Evolutionary conservation across 495 filamentous ascomycete genomes (phyloP).

Genomic region (Corynascus novoguineensis): DNA sequence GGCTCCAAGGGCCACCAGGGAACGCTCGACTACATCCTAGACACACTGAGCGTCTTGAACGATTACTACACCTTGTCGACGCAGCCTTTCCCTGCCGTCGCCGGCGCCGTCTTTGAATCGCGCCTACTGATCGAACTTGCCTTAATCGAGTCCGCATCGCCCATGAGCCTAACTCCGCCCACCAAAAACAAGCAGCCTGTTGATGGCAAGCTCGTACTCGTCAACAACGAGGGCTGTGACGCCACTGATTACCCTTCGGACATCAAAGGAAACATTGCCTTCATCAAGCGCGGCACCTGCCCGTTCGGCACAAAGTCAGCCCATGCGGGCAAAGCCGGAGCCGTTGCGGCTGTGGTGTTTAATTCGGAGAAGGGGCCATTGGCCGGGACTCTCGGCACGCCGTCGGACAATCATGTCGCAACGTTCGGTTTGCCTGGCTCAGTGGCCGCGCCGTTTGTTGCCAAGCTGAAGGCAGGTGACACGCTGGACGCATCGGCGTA

Average conservation of each 20-base stretch:
- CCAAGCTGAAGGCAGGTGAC: constrained; percentile 43
- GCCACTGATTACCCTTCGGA: constrained; percentile 41
- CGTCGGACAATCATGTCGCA: constrained; percentile 49
- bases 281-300: constrained; percentile 54
- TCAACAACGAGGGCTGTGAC: constrained; percentile 45
- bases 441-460: constrained; percentile 45
- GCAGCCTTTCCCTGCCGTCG: constrained; percentile 55
- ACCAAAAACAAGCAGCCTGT: constrained; percentile 53
- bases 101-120: constrained; percentile 53
- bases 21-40: constrained; percentile 57
- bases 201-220: constrained; percentile 38
- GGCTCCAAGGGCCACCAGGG: constrained; percentile 54
- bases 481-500: constrained; percentile 49
- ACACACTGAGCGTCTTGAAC: constrained; percentile 41
- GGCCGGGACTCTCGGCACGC: constrained; percentile 50
- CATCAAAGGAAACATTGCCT: constrained; percentile 47
- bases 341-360: constrained; percentile 56
- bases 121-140: constrained; percentile 50
- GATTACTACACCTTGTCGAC: constrained; percentile 55
- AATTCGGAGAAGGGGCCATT: constrained; percentile 48
- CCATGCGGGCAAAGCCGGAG: constrained; percentile 52
- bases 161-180: constrained; percentile 57
- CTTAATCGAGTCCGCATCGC: constrained; percentile 44
- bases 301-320: constrained; percentile 56
- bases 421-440: constrained; percentile 51